Evolutionary conservation across 257 asterid species (phyloP).

Genomic region (Verbascum thapsus): DNA sequence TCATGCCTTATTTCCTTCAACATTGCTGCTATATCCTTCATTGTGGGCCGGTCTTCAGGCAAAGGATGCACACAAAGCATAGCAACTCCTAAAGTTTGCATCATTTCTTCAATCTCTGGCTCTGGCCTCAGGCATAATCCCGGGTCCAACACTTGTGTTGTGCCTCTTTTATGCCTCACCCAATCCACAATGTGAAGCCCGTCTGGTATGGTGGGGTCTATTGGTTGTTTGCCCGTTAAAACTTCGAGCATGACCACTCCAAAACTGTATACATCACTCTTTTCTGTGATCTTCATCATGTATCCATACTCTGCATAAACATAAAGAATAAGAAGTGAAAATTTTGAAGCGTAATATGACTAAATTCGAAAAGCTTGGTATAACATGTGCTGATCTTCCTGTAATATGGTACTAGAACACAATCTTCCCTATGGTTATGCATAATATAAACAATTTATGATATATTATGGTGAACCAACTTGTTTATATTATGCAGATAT

Average conservation of each 20-base stretch:
- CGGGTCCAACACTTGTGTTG: constrained; percentile 50
- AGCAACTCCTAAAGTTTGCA: constrained; percentile 81
- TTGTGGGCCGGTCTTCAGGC: constrained; percentile 77
- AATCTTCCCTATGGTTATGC: too few relatives aligned
- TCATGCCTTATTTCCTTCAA: constrained; percentile 68
- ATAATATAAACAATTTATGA: too few relatives aligned
- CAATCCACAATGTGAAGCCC: constrained; percentile 84
- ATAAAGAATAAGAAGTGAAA: constrained; percentile 8
- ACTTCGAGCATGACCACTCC: constrained; percentile 81
- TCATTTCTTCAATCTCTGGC: constrained; percentile 68
- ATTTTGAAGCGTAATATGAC: too few relatives aligned
- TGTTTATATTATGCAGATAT: too few relatives aligned
- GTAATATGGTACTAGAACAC: too few relatives aligned
- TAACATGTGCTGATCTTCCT: too few relatives aligned
- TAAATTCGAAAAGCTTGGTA: too few relatives aligned
- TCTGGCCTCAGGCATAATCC: constrained; percentile 50
- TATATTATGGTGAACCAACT: too few relatives aligned
- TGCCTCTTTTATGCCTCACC: constrained; percentile 67
- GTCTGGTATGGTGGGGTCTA: constrained; percentile 79
- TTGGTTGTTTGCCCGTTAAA: constrained; percentile 83
- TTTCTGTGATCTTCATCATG: constrained; percentile 77
- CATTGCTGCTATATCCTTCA: constrained; percentile 88
- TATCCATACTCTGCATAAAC: constrained; percentile 71
- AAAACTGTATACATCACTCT: constrained; percentile 79
- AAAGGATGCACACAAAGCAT: constrained; percentile 67